These are phyloP conservation scores for Boletus speciosus DNA, from an alignment of 768 basidiomycete genomes.

Conservation along the genomic window DNA sequence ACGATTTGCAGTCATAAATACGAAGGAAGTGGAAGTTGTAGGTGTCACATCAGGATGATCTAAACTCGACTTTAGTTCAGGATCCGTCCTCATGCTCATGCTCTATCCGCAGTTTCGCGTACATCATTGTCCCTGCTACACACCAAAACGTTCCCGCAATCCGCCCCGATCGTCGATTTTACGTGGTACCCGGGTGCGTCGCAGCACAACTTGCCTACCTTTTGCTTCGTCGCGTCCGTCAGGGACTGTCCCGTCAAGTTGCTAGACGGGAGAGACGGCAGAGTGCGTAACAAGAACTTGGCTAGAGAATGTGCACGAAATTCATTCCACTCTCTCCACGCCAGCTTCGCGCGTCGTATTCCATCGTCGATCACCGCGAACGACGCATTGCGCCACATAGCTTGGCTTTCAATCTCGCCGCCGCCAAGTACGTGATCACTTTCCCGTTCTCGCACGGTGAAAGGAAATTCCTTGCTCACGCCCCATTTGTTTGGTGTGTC, in stretches of 20 bases:
- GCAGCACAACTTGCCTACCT: slow-evolving; percentile 52
- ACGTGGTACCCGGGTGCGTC: slow-evolving; percentile 84
- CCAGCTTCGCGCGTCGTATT: slow-evolving; percentile 90
- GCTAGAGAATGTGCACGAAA: no score
- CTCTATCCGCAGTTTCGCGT: not conserved
- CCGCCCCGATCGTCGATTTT: slow-evolving; percentile 74
- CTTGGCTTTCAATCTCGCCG: slow-evolving; percentile 70
- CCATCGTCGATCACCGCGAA: slow-evolving; percentile 92
- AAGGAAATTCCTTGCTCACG: not conserved
- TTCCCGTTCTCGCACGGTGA: no score
- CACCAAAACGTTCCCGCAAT: slow-evolving; percentile 41
- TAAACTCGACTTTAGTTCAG: not conserved
- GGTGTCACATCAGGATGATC: not conserved
- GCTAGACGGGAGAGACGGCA: slow-evolving; percentile 72
- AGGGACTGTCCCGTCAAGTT: slow-evolving; percentile 84
- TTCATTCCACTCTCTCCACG: not conserved
- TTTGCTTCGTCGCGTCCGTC: slow-evolving; percentile 81
- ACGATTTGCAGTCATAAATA: not conserved
- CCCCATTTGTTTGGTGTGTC: not conserved
- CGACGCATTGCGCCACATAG: slow-evolving; percentile 84
- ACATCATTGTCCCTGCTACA: slow-evolving; percentile 8
- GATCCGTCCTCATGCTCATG: not conserved
- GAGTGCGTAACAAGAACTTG: slow-evolving; percentile 44
- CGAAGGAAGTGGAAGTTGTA: not conserved
- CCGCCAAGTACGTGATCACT: slow-evolving; percentile 48